Evolutionary conservation across 2,329 filamentous ascomycete species (phyloP), one percentile per base, ranked within the genome.

Genomic region (Tolypocladium ovalisporum): DNA sequence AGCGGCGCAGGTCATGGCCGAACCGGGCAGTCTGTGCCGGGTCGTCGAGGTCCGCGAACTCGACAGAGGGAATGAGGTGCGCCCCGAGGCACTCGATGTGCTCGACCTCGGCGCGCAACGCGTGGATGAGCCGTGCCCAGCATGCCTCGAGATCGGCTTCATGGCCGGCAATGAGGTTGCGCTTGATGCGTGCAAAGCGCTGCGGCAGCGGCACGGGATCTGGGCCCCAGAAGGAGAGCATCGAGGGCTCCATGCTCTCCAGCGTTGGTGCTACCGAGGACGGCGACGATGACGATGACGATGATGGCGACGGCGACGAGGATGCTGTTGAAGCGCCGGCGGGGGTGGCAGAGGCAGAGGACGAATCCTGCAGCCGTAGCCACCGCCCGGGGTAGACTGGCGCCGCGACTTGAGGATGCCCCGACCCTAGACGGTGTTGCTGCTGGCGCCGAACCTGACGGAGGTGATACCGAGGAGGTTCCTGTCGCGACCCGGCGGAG

Each of bases 171-270:
- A 81, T 76, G 52, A 84, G 75, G 22, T 72, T 75, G 57, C 75
- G 75, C 68, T 85, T 85, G 64, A 84, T 75, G 61, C 76, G 75
- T 52, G 77, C 79, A 61, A 84, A 84, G 34, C 82, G 79, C 49
- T 75, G 75, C n/a, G 81, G 81, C 9, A 85, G 71, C n/a, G 80
- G 79, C 24, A 83, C 77, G 10, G 79, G 79, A 63, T 82, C 76
- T 17, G 77, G 75, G 65, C 80, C 79, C 74, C 81, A 83, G 61
- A 82, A 82, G 1, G 79, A 81, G 53, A 82, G 68, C 54, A 81
- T 76, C 24, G 34, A 44, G 24, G 34, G 32, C 32, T 39, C 37
- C 44, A 49, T 49, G 42, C 42, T 47, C 24, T 6, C 13, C 24
- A 17, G 42, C 39, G n/a, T 12, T 19, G 39, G 19, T 4, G 39